Percentiles rank a stretch among this genome's conserved stretches.
phyloP scores from a whole-genome alignment of 78 protist species.

The Dictyostelium intermedium region DNA sequence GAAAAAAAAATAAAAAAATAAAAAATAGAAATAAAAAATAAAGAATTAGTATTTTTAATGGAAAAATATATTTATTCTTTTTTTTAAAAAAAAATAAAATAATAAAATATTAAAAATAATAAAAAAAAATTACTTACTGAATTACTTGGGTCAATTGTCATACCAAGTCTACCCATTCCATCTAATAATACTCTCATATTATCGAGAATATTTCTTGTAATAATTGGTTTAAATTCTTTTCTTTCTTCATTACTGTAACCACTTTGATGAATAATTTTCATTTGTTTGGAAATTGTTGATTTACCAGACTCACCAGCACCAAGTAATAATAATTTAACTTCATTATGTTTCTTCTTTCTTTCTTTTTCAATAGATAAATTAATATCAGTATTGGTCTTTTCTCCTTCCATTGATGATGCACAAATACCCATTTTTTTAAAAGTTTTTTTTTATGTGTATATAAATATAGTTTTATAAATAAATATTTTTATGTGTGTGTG shows the following conservation, averaged over 20 bases:
- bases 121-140: not conserved
- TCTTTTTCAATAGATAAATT: conserved; percentile 66
- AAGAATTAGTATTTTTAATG: too few species aligned
- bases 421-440: conserved; percentile 56
- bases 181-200: conserved; percentile 71
- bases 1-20: not conserved
- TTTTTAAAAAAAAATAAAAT: not conserved
- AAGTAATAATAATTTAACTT: conserved; percentile 77
- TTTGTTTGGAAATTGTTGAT: conserved; percentile 89
- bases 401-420: conserved; percentile 46
- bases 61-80: not conserved
- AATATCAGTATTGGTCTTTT: conserved; percentile 60
- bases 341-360: conserved; percentile 72
- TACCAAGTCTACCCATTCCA: conserved; percentile 72
- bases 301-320: conserved; percentile 91
- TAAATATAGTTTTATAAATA: not conserved
- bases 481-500: not conserved
- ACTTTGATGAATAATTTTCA: conserved; percentile 84
- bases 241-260: conserved; percentile 87
- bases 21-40: not conserved
- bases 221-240: conserved; percentile 40
- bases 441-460: not conserved
- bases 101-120: not conserved
- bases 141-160: conserved; percentile 65
- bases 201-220: conserved; percentile 70